Evolutionary conservation across 1,284 basidiomycete species (phyloP), one percentile per base, ranked within the genome.

Genomic region (Ustilago vetiveriae): DNA sequence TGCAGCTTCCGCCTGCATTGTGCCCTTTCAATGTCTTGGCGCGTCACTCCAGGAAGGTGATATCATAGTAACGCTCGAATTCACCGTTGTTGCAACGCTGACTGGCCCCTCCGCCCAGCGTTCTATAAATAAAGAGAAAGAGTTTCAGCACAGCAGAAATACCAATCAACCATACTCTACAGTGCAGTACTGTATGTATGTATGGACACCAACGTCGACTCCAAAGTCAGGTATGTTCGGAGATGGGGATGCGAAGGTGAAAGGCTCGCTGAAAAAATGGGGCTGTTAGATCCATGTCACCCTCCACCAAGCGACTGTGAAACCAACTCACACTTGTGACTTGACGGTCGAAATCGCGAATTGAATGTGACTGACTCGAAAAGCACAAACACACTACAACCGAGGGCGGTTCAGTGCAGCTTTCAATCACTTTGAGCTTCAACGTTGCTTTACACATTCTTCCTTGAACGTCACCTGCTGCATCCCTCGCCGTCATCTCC

Each of bases 21-120:
- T n/a, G n/a, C n/a, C n/a, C n/a, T n/a, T 19, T 19, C 8, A 21
- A 21, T 37, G 29, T 29, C 44, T 46, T 46, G 44, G 44, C 44
- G 44, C 44, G 26, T 37, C 26, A 19, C 11, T 19, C 19, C 11
- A 11, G 14, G 11, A 19, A 22, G 16, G 44, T 46, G 44, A 46
- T 46, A 46, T 46, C 44, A 46, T 46, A 21, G 44, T 7, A 13
- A 37, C 36, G n/a, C n/a, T n/a, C 16, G 23, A 46, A 26, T 27
- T 36, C n/a, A 21, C 44, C 33, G 33, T 21, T n/a, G 36, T 37
- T 37, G 36, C 36, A 14, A 16, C 33, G 33, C 33, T 35, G 33
- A 35, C 33, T 30, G n/a, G n/a, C n/a, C n/a, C n/a, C n/a, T n/a
- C n/a, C n/a, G n/a, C n/a, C n/a, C n/a, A n/a, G n/a, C n/a, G n/a